A percentile compares a stretch with the other conserved stretches of the same genome.
Conservation (phyloP, 306 rosid species). For the Fragaria vesca region DNA sequence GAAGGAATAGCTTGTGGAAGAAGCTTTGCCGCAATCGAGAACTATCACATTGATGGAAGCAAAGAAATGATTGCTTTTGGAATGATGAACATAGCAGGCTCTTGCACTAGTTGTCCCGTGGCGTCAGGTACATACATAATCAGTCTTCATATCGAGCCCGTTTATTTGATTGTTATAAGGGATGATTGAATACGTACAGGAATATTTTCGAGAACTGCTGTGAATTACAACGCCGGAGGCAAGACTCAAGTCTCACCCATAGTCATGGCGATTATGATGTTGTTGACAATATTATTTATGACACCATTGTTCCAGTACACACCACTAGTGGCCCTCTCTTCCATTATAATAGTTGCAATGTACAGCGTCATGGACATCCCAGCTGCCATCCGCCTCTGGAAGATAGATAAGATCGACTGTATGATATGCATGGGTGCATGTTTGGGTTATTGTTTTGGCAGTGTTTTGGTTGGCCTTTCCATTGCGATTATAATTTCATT, state of each 20-base stretch:
- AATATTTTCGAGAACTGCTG: slow-evolving; percentile 47
- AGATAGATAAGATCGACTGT: slow-evolving; percentile 45
- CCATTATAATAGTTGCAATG: slow-evolving; percentile 48
- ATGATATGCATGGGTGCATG: slow-evolving; percentile 37
- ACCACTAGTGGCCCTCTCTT: slow-evolving; percentile 46
- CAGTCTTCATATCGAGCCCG: background rate
- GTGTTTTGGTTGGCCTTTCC: slow-evolving; percentile 39
- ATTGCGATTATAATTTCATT: slow-evolving; percentile 43
- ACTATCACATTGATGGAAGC: slow-evolving; percentile 51
- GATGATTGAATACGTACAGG: slow-evolving; percentile 19
- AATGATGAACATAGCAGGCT: slow-evolving; percentile 53
- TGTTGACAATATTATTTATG: slow-evolving; percentile 43
- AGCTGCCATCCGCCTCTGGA: slow-evolving; percentile 44
- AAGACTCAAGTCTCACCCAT: slow-evolving; percentile 45
- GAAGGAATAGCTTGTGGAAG: slow-evolving; percentile 58
- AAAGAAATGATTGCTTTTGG: slow-evolving; percentile 59
- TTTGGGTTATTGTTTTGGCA: slow-evolving; percentile 40
- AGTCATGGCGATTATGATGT: slow-evolving; percentile 43
- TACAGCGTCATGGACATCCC: slow-evolving; percentile 35
- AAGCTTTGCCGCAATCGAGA: slow-evolving; percentile 43
- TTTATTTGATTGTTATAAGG: background rate
- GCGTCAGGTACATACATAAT: slow-evolving; percentile 30
- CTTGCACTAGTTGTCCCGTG: slow-evolving; percentile 49
- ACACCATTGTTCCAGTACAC: slow-evolving; percentile 53
- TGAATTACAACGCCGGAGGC: slow-evolving; percentile 53